phyloP scores from a whole-genome alignment of 768 basidiomycete species.

The Lactarius sanguifluus region DNA sequence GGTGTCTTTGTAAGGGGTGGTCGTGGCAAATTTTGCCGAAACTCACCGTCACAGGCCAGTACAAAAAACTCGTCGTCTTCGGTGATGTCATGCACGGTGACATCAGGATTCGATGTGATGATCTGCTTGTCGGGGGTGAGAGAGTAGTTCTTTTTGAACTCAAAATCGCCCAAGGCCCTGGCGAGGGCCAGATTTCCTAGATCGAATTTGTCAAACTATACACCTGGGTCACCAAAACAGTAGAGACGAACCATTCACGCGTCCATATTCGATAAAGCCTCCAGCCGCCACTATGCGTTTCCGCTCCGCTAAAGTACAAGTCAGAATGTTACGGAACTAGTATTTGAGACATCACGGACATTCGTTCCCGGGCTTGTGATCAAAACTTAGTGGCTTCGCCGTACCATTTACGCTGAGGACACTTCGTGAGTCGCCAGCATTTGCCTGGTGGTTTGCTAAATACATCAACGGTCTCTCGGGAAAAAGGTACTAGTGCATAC shows the following conservation, averaged over 20 bases:
- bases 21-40: slow-evolving; percentile 1
- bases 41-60: slow-evolving; percentile 93
- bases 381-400: slow-evolving; percentile 85
- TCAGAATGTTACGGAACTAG: slow-evolving; percentile 17
- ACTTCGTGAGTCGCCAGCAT: slow-evolving; percentile 94
- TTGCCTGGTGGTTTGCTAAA: slow-evolving; percentile 60
- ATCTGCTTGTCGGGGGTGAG: slow-evolving; percentile 86
- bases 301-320: slow-evolving; percentile 61
- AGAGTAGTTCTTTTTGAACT: slow-evolving; percentile 92
- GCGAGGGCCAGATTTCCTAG: slow-evolving; percentile 94
- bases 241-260: slow-evolving; percentile 77
- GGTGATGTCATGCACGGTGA: slow-evolving; percentile 76
- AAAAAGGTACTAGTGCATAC: slow-evolving; percentile 45
- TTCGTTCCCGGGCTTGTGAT: slow-evolving; percentile 93
- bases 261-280: slow-evolving; percentile 94
- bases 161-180: slow-evolving; percentile 94
- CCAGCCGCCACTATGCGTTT: slow-evolving; percentile 86
- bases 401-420: slow-evolving; percentile 84
- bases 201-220: slow-evolving; percentile 11
- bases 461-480: background rate
- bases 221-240: background rate
- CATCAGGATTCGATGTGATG: slow-evolving; percentile 92
- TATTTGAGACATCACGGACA: slow-evolving; percentile 45
- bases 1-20: slow-evolving; percentile 22
- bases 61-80: slow-evolving; percentile 95